These are phyloP conservation scores for Claviceps capensis DNA, from an alignment of 2,329 filamentous ascomycete genomes.

Conservation along the genomic window DNA sequence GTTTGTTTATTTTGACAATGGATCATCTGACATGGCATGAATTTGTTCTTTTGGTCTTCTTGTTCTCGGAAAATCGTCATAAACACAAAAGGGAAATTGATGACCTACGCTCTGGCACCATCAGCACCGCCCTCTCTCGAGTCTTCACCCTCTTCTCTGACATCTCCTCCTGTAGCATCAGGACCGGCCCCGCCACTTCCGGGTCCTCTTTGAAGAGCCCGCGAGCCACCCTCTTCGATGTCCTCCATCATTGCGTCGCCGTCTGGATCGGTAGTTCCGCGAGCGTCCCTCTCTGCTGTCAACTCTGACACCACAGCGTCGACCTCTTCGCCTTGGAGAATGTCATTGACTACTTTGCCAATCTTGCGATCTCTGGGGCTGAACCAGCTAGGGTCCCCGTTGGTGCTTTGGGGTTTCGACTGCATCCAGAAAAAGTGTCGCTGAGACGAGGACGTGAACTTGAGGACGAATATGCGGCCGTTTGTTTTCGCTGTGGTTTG, in stretches of 20 bases:
- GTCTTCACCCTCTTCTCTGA: conserved; percentile 78
- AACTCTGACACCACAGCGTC: conserved; percentile 59
- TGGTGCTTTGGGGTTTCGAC: conserved; percentile 64
- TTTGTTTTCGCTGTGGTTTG: conserved; percentile 54
- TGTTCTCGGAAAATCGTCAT: conserved; percentile 10
- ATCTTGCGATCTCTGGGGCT: conserved; percentile 78
- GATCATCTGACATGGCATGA: neutral
- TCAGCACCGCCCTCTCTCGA: conserved; percentile 89
- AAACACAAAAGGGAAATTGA: conserved; percentile 15
- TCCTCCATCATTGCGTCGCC: conserved; percentile 42
- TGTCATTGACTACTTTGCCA: conserved; percentile 69
- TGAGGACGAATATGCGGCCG: conserved; percentile 84
- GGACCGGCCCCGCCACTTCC: conserved; percentile 70
- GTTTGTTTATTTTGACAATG: conserved; percentile 1
- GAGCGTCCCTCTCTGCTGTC: conserved; percentile 40
- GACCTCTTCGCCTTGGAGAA: conserved; percentile 82
- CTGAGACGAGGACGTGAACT: conserved; percentile 85
- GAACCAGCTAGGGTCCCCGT: conserved; percentile 61
- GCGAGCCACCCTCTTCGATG: conserved; percentile 49
- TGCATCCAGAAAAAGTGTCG: conserved; percentile 95
- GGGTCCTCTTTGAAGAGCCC: conserved; percentile 39
- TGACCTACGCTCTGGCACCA: conserved; percentile 98
- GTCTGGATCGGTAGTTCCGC: conserved; percentile 33
- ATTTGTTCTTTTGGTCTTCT: neutral
- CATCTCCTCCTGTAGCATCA: conserved; percentile 79